A percentile compares a stretch with the other conserved stretches of the same genome.
These are phyloP conservation scores for Dalbergia cultrata DNA, from an alignment of 306 rosid genomes.

Conservation along the genomic window DNA sequence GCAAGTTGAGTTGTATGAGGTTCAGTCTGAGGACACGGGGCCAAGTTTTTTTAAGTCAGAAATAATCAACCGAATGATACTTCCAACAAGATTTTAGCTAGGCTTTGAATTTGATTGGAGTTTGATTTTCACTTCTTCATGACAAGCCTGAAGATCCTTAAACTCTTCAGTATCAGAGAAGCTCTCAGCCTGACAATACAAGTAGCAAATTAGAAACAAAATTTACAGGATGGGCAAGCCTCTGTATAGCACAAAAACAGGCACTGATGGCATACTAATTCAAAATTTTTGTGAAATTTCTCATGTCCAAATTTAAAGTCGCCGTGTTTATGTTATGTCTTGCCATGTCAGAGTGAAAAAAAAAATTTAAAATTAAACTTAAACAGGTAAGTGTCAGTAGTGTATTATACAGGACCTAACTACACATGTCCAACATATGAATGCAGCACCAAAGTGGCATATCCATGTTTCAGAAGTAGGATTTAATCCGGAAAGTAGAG, in stretches of 20 bases:
- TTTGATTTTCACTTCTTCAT: constrained; percentile 61
- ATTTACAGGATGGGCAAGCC: neutral
- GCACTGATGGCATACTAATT: neutral
- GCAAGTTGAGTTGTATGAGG: constrained; percentile 27
- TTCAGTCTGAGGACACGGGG: neutral
- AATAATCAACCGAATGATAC: constrained; percentile 8
- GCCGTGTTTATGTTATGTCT: neutral
- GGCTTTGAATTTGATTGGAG: constrained; percentile 51
- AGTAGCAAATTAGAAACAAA: constrained; percentile 31
- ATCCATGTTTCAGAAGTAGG: neutral
- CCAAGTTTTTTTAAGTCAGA: constrained; percentile 29
- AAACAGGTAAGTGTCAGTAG: too few relatives aligned
- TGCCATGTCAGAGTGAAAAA: neutral
- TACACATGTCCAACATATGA: too few relatives aligned
- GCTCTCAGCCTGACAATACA: constrained; percentile 59
- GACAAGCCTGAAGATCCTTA: constrained; percentile 69
- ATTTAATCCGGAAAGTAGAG: neutral
- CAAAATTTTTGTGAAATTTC: neutral
- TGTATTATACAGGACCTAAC: neutral
- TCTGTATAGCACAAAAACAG: neutral
- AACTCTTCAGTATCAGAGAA: constrained; percentile 75
- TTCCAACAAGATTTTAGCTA: constrained; percentile 40
- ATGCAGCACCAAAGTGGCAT: neutral
- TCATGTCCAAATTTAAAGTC: neutral
- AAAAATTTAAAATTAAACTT: too few relatives aligned